Evolutionary conservation across 306 rosid species (phyloP).

Genomic region (Ormosia emarginata): DNA sequence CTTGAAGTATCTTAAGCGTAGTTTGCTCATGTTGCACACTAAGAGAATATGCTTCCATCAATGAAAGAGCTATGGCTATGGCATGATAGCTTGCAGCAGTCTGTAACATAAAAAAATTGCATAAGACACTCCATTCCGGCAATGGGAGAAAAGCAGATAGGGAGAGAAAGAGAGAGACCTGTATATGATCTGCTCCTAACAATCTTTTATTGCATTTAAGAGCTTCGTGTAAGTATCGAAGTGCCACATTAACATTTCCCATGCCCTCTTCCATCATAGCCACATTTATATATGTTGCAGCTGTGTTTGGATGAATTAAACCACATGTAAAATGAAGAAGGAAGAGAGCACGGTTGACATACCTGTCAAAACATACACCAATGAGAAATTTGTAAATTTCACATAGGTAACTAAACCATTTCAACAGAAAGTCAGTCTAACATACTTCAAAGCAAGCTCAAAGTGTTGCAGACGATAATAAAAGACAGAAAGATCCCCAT

Average conservation of each 20-base stretch:
- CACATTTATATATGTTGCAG: constrained; percentile 93
- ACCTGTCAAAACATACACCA: constrained; percentile 45
- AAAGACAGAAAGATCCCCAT: constrained; percentile 96
- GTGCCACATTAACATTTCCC: constrained; percentile 96
- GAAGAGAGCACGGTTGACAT: constrained; percentile 89
- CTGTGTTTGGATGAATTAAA: constrained; percentile 92
- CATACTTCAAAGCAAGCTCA: constrained; percentile 95
- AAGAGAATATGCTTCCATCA: constrained; percentile 95
- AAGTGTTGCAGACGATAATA: constrained; percentile 93
- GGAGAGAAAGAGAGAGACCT: constrained; percentile 45
- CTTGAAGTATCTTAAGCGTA: constrained; percentile 84
- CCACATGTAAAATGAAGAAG: constrained; percentile 98
- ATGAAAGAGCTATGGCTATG: constrained; percentile 94
- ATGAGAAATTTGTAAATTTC: constrained; percentile 17
- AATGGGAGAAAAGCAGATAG: background rate
- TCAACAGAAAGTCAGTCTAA: background rate
- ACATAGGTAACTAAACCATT: constrained; percentile 16
- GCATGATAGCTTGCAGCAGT: constrained; percentile 99
- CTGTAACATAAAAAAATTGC: constrained; percentile 36
- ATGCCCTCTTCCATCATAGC: constrained; percentile 99
- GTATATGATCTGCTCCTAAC: constrained; percentile 94
- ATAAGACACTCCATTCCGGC: constrained; percentile 6
- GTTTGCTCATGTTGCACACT: constrained; percentile 99
- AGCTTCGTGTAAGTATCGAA: constrained; percentile 95
- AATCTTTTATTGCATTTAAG: constrained; percentile 93